Evolutionary conservation across 805 yeast genomes (phyloP).

Genomic region (Kluyveromyces aestuarii): DNA sequence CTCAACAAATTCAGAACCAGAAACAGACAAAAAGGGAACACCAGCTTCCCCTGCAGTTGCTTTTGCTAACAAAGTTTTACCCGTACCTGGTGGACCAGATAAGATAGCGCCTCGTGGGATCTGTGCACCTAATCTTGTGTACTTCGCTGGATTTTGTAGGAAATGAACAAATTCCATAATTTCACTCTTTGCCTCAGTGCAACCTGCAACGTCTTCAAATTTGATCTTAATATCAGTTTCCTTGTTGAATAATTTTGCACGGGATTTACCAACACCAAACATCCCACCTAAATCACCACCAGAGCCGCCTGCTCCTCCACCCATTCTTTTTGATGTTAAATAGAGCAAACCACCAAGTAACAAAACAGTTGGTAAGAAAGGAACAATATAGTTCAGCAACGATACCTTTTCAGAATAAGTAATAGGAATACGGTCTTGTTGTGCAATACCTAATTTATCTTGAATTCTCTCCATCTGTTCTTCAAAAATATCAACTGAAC

Average conservation of each 20-base stretch:
- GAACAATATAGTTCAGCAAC: constrained; percentile 51
- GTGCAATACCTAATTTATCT: constrained; percentile 56
- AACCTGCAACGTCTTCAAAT: constrained; percentile 95
- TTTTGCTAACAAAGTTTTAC: constrained; percentile 92
- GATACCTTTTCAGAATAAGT: constrained; percentile 62
- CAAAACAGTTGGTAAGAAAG: constrained; percentile 72
- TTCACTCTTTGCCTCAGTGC: constrained; percentile 93
- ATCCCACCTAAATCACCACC: constrained; percentile 60
- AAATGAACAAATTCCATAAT: constrained; percentile 96
- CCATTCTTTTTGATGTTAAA: constrained; percentile 35
- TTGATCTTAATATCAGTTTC: constrained; percentile 84
- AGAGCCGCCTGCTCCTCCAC: constrained; percentile 25
- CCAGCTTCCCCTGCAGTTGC: constrained; percentile 99
- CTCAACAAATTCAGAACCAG: constrained; percentile 96
- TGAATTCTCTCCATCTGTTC: constrained; percentile 70
- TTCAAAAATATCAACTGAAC: constrained; percentile 79
- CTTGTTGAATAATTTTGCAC: constrained; percentile 84
- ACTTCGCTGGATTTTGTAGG: constrained; percentile 80
- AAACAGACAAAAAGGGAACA: constrained; percentile 90
- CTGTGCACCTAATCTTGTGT: constrained; percentile 90
- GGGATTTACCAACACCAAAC: constrained; percentile 86
- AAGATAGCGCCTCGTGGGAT: constrained; percentile 97
- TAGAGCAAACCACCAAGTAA: constrained; percentile 66
- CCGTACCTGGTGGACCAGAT: constrained; percentile 99
- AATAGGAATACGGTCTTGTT: constrained; percentile 68